Evolutionary conservation across 768 basidiomycete genomes (phyloP), one percentile per base, ranked within the genome.

Genomic region (Lentinula boryana): DNA sequence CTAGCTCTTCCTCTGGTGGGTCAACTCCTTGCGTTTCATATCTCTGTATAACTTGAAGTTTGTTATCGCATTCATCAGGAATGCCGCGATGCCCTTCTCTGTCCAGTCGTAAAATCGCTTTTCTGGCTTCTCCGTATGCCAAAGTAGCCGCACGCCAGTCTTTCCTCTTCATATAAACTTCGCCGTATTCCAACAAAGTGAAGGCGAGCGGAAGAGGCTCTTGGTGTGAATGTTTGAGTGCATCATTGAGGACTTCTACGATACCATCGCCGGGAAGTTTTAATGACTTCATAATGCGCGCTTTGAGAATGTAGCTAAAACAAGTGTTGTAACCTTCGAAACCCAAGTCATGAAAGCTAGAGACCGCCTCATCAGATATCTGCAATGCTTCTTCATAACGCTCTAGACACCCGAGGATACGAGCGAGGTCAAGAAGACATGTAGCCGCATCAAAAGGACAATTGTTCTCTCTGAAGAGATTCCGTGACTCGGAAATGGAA

Each of bases 111-210:
- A 15, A 50, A n/a, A 50, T 50, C 48, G 54, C 54, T 4, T 56
- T 56, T 33, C 54, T 56, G 7, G 54, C 31, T 56, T 56, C 54
- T 33, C 38, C 54, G 38, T 56, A 56, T 33, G 54, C 54, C 31
- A 56, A 33, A 16, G 54, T 56, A 13, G 54, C 54, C 38, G 54
- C 54, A 23, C 31, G 54, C 54, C 54, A 56, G 5, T 56, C 54
- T 38, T 33, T 40, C 21, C n/a, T 33, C 21, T 56, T 35, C 32
- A 56, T 1, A 18, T 56, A 56, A 33, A 56, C 36, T 21, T 56
- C 54, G 6, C 54, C 54, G 9, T 40, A 56, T 21, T 56, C 54
- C 21, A 35, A 23, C 31, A 56, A 36, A 56, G 54, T 40, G 16
- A 35, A 40, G 21, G 54, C 54, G 15, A 56, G 35, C 35, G 54